Evolutionary conservation across 129 eudicot species (phyloP), one percentile per base, ranked within the genome.

Genomic region (Smallanthus sonchifolius): DNA sequence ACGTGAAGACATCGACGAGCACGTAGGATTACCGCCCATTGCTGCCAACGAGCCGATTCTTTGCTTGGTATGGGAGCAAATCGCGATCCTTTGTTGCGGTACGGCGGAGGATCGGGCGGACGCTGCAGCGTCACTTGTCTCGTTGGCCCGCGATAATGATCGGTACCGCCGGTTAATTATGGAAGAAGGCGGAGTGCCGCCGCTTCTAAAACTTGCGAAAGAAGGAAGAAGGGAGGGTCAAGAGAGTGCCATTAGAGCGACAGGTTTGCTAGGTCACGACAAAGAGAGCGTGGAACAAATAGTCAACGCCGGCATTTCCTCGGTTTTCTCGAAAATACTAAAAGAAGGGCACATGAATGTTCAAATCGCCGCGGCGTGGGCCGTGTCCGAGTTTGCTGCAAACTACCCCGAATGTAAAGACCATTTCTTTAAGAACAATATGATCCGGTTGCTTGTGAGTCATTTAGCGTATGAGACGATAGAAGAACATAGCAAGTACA

Each of bases 121-220:
- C 24, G 96, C 96, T 0, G 96, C 96, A 0, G 86, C 81, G 1
- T 82, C 87, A 7, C 87, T 89, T 11, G 96, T 86, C 0, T 86
- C 96, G 7, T 77, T 89, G 60, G 91, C 96, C 0, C 75, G 88
- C 0, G 95, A 88, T 45, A 88, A 88, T 43, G 84, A 86, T 4
- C 83, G 95, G 7, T 86, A 89, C 17, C 86, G 89, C 1, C 82
- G 75, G 34, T 42, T 84, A 37, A 89, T 89, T 7, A 82, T 89
- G 10, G 91, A 86, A 35, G 96, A 89, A 75, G 96, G 96, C 5
- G 96, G 96, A 7, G 79, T 89, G 6, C 83, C 79, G 4, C 96
- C 96, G 2, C 75, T 89, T 72, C 20, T 89, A 60, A 89, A 84
- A 16, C 56, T 89, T 13, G 87, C 82, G 0, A 89, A 89, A 55